A percentile compares a stretch with the other conserved stretches of the same genome.
phyloP scores from a whole-genome alignment of 2,329 filamentous ascomycete genomes.

The Mycocentrospora acerina region DNA sequence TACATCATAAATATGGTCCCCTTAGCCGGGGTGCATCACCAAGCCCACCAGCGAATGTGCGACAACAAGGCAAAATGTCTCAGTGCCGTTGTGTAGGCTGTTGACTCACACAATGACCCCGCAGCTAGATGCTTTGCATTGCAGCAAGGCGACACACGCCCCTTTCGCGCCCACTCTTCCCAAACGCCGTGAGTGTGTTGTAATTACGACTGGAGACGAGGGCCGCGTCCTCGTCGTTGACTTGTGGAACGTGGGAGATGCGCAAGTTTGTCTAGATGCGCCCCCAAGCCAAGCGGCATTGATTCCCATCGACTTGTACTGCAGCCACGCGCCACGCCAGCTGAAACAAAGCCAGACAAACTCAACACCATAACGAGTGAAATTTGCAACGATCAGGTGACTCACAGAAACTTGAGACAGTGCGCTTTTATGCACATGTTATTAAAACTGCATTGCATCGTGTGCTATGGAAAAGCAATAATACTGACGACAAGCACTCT shows the following conservation, averaged over 20 bases:
- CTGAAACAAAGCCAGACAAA: conserved; percentile 27
- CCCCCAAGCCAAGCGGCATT: conserved; percentile 9
- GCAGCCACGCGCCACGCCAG: conserved; percentile 12
- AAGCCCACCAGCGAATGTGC: conserved; percentile 24
- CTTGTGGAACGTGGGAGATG: conserved; percentile 1
- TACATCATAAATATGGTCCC: conserved; percentile 21
- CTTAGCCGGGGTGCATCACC: conserved; percentile 18
- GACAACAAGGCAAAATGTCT: conserved; percentile 21
- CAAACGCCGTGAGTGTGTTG: conserved; percentile 9
- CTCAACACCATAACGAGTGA: conserved; percentile 33
- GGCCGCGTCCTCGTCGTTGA: conserved; percentile 8
- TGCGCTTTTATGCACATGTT: no score
- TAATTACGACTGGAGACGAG: conserved; percentile 10
- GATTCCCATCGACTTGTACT: conserved; percentile 10
- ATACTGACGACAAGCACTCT: no score
- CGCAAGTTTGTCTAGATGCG: conserved; percentile 2
- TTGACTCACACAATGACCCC: conserved; percentile 1
- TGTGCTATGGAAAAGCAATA: no score
- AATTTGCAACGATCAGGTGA: conserved; percentile 8
- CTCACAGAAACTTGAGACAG: not conserved
- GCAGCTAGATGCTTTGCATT: conserved; percentile 12
- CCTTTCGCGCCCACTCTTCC: not conserved
- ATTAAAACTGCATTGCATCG: no score
- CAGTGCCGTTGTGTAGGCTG: conserved; percentile 18
- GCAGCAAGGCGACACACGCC: conserved; percentile 4